Evolutionary conservation across 139 green algal species (phyloP), one percentile per base, ranked within the genome.

Genomic region (Yamagishiella unicocca): DNA sequence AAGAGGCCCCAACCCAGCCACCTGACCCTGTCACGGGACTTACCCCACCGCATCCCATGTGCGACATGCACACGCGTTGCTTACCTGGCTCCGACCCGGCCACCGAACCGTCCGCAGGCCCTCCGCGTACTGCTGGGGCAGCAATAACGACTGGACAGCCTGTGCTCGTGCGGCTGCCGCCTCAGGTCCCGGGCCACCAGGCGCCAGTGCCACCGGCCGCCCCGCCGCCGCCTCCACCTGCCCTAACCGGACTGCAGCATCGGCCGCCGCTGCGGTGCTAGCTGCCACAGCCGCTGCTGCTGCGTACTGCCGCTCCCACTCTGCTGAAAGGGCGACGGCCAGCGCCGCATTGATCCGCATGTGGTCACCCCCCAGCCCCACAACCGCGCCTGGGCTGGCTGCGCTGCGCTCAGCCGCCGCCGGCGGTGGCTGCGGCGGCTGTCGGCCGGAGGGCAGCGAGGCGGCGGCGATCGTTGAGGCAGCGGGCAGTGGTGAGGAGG

Each of bases 341-440:
- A 99, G 88, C 0, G 92, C 83, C 1, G 95, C 95, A 79, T 99
- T 99, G n/a, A 96, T 33, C 21, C 83, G 85, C 94, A 99, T 97
- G 82, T 99, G 96, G 33, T 90, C 88, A 1, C 97, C 97, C 8
- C 92, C 90, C 17, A 99, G 87, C 2, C 95, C 95, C 12, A 99
- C 53, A 12, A 75, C 31, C 72, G 40, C 64, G n/a, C 33, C 64
- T 29, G 27, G 19, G 19, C 33, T 29, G 25, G 17, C 50, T 17
- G 17, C 50, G 12, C 50, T 17, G 5, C 17, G 33, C 33, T 19
- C 42, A 31, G 8, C 67, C 67, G 72, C 46, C 40, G 72, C 46
- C 12, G 43, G n/a, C n/a, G n/a, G n/a, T n/a, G n/a, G n/a, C n/a
- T n/a, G n/a, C n/a, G n/a, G n/a, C n/a, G n/a, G n/a, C n/a, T n/a